A percentile compares a stretch with the other conserved stretches of the same genome.
These are phyloP conservation scores for Rhexocercosporidium sp. DNA, from an alignment of 2,329 filamentous ascomycete genomes.

Conservation along the genomic window DNA sequence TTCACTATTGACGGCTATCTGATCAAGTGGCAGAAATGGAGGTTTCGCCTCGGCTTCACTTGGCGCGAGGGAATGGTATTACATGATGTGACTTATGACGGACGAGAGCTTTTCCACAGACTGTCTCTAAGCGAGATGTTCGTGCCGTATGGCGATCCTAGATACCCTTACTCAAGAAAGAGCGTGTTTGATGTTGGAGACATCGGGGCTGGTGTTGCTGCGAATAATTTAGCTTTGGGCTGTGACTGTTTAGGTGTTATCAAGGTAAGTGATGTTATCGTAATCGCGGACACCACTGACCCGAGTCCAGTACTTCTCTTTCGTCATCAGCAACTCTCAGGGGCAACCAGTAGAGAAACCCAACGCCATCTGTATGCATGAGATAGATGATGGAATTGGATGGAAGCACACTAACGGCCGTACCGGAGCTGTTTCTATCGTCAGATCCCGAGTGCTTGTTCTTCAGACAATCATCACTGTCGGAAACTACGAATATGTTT, in stretches of 20 bases:
- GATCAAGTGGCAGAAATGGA: constrained; percentile 61
- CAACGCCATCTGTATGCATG: constrained; percentile 72
- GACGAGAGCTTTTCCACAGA: constrained; percentile 62
- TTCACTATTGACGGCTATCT: constrained; percentile 54
- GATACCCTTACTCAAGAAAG: constrained; percentile 67
- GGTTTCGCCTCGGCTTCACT: constrained; percentile 67
- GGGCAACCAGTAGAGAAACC: constrained; percentile 58
- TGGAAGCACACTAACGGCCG: constrained; percentile 73
- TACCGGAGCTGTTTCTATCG: constrained; percentile 32
- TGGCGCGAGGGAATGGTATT: constrained; percentile 64
- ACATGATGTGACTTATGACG: constrained; percentile 65
- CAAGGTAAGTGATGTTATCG: constrained; percentile 45
- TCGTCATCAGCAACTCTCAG: constrained; percentile 54
- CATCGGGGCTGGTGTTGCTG: constrained; percentile 66
- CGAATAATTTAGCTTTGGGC: constrained; percentile 71
- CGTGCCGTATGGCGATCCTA: constrained; percentile 67
- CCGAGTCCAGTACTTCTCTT: constrained; percentile 56
- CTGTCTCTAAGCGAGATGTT: constrained; percentile 65
- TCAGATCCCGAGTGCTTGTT: constrained; percentile 35
- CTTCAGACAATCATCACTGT: constrained; percentile 52
- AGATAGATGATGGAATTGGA: constrained; percentile 70
- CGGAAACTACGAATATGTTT: constrained; percentile 72
- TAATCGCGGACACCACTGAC: constrained; percentile 23
- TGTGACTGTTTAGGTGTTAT: constrained; percentile 74
- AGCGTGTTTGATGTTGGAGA: constrained; percentile 74